Conservation (phyloP, 192 early-diverging fungal genomes). For the Backusella morwellensis region DNA sequence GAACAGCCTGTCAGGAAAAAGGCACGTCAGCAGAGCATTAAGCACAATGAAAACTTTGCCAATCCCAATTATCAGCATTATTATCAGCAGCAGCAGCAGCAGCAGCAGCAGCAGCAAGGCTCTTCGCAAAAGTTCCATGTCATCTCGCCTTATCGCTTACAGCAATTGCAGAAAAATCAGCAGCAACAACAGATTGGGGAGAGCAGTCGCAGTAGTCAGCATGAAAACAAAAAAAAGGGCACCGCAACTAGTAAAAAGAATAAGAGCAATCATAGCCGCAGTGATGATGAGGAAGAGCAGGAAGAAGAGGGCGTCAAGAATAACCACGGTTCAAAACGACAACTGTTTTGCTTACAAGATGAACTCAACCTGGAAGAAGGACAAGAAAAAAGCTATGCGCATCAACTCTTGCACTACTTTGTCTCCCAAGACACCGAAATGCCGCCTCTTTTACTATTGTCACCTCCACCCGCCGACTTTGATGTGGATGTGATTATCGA, state of each 20-base stretch:
- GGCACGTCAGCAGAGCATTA: slow-evolving; percentile 23
- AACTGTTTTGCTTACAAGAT: slow-evolving; percentile 29
- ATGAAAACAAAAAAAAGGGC: background rate
- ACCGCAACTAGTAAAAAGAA: slow-evolving; percentile 20
- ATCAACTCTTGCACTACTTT: slow-evolving; percentile 24
- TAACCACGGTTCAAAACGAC: background rate
- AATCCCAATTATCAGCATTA: slow-evolving; percentile 19
- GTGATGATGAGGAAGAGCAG: background rate
- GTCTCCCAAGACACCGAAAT: slow-evolving; percentile 12
- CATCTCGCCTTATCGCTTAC: background rate
- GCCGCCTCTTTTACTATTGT: slow-evolving; percentile 20
- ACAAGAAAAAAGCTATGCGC: slow-evolving; percentile 44
- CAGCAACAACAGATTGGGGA: background rate
- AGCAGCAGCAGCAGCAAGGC: background rate
- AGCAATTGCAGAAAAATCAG: background rate
- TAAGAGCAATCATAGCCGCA: background rate
- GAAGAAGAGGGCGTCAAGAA: background rate
- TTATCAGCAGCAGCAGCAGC: slow-evolving; percentile 6
- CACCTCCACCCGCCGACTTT: slow-evolving; percentile 58
- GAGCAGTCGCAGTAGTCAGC: background rate
- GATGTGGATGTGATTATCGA: slow-evolving; percentile 89
- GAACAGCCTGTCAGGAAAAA: slow-evolving; percentile 32
- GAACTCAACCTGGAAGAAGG: slow-evolving; percentile 49
- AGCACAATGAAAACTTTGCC: slow-evolving; percentile 17
- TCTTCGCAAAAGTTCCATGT: background rate